These are phyloP conservation scores for Phytopythium delawarense DNA, from an alignment of 352 stramenopile genomes.

Conservation along the genomic window DNA sequence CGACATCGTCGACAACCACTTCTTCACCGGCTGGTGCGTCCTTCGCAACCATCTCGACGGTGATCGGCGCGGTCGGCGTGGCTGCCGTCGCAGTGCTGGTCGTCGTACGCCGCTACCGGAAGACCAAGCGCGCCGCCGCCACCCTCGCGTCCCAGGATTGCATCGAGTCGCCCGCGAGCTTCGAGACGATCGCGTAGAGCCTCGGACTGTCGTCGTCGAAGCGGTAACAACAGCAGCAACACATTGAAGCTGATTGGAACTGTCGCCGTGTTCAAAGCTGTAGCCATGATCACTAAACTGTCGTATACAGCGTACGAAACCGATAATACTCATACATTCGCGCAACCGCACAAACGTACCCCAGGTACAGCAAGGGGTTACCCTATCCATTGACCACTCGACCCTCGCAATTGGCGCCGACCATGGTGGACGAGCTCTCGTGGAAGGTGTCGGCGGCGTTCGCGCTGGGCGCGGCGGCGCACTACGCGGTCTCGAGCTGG, in stretches of 20 bases:
- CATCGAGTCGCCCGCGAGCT: not conserved
- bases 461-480: slow-evolving; percentile 59
- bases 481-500: slow-evolving; percentile 50
- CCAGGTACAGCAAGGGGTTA: not conserved
- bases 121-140: not conserved
- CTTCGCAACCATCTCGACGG: not conserved
- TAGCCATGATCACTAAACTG: not conserved
- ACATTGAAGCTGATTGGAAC: not conserved
- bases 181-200: slow-evolving; percentile 1
- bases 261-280: not conserved
- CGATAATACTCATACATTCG: not conserved
- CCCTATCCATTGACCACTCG: too few relatives aligned
- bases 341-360: not conserved
- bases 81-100: not conserved
- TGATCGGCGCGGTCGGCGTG: not conserved
- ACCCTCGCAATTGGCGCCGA: not conserved
- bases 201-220: too few relatives aligned
- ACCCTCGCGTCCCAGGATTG: not conserved
- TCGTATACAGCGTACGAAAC: too few relatives aligned
- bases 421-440: slow-evolving; percentile 48
- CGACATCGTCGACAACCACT: not conserved
- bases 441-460: slow-evolving; percentile 82
- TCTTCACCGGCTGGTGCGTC: not conserved
- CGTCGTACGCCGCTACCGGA: slow-evolving; percentile 1
- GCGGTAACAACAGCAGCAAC: not conserved